Conservation (phyloP, 2,329 filamentous ascomycete species). For the Esteya vermicola region DNA sequence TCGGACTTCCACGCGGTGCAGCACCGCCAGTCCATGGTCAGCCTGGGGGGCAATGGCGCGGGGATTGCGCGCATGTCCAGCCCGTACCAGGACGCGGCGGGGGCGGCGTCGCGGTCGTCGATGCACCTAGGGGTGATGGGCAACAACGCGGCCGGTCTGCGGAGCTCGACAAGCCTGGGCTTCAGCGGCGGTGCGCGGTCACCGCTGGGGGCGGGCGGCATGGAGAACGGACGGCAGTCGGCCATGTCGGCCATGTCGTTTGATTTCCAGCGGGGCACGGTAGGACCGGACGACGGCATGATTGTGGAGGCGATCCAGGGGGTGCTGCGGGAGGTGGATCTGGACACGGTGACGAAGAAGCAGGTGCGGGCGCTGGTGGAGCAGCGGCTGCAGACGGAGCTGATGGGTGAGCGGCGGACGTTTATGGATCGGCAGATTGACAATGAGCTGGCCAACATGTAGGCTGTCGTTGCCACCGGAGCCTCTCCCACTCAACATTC, state of each 20-base stretch:
- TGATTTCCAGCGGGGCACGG: slow-evolving; percentile 43
- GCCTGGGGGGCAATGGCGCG: too few relatives aligned
- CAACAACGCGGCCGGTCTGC: slow-evolving; percentile 19
- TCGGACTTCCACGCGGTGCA: slow-evolving; percentile 36
- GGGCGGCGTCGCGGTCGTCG: slow-evolving; percentile 40
- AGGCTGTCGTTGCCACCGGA: too few relatives aligned
- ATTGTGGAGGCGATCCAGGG: slow-evolving; percentile 76
- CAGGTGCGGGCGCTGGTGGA: slow-evolving; percentile 85
- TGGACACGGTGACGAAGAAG: slow-evolving; percentile 98
- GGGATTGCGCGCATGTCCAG: slow-evolving; percentile 34
- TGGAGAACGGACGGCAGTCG: slow-evolving; percentile 29
- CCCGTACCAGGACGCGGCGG: slow-evolving; percentile 42
- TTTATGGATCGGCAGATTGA: slow-evolving; percentile 94
- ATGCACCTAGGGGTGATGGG: slow-evolving; percentile 39
- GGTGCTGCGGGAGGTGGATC: slow-evolving; percentile 75
- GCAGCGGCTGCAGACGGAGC: slow-evolving; percentile 80
- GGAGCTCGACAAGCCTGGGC: slow-evolving; percentile 30
- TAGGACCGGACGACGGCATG: slow-evolving; percentile 60
- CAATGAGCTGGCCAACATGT: slow-evolving; percentile 87
- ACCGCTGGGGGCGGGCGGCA: slow-evolving; percentile 29
- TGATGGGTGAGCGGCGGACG: slow-evolving; percentile 69
- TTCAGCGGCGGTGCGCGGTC: slow-evolving; percentile 31
- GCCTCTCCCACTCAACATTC: too few relatives aligned
- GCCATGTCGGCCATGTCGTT: slow-evolving; percentile 36
- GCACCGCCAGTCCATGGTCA: slow-evolving; percentile 60